Percentiles rank a stretch among this genome's conserved stretches.
These are phyloP conservation scores for Pseudopediastrum boryanum DNA, from an alignment of 139 green algal species.

Conservation along the genomic window DNA sequence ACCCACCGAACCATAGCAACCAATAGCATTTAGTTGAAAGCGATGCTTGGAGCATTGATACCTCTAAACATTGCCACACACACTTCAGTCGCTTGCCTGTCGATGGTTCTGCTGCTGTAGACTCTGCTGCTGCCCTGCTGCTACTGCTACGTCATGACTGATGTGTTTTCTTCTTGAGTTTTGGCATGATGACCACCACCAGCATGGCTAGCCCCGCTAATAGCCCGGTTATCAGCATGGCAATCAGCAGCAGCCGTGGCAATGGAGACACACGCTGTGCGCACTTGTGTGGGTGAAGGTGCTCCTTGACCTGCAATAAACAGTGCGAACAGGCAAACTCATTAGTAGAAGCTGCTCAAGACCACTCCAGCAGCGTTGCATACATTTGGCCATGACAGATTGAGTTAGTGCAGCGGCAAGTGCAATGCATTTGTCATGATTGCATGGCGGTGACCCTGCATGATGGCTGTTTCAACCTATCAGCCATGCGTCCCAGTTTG, in stretches of 20 bases:
- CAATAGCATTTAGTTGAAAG: too few relatives aligned
- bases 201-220: slow-evolving; percentile 18
- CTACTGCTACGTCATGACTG: too few relatives aligned
- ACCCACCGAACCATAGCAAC: too few relatives aligned
- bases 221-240: slow-evolving; percentile 7
- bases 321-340: not conserved
- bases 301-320: slow-evolving; percentile 1
- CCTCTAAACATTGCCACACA: too few relatives aligned
- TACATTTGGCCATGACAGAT: not conserved
- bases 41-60: too few relatives aligned
- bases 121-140: too few relatives aligned
- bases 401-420: not conserved
- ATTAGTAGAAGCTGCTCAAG: not conserved
- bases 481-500: not conserved
- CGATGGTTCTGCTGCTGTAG: too few relatives aligned
- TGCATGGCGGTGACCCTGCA: not conserved
- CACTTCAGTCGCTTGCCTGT: too few relatives aligned
- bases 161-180: slow-evolving; percentile 35
- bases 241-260: not conserved
- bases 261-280: not conserved
- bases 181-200: slow-evolving; percentile 10
- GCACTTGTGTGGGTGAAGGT: not conserved
- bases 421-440: not conserved
- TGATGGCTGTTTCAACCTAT: not conserved
- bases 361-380: not conserved